phyloP scores from a whole-genome alignment of 2,329 filamentous ascomycete genomes.

The Waltergamsia citrina region DNA sequence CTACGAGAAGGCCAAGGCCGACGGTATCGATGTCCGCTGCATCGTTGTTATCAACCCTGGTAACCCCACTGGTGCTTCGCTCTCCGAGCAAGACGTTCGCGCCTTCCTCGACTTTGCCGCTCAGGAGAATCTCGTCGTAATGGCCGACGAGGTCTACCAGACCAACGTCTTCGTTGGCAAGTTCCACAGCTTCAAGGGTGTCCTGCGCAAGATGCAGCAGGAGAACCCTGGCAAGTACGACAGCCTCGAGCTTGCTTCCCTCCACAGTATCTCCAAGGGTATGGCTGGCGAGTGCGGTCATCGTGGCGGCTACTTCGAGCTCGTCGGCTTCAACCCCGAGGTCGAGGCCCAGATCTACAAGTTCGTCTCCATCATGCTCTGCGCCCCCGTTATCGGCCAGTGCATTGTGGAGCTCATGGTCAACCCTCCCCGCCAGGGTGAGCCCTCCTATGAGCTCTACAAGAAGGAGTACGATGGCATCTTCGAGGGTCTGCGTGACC shows the following conservation, averaged over 20 bases:
- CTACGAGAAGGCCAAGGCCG: conserved; percentile 62
- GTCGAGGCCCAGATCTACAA: conserved; percentile 97
- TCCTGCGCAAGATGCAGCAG: conserved; percentile 72
- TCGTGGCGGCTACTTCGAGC: conserved; percentile 95
- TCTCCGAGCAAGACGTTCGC: conserved; percentile 70
- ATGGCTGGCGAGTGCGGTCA: conserved; percentile 99
- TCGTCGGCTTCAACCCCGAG: conserved; percentile 75
- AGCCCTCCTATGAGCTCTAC: conserved; percentile 79
- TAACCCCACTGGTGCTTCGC: conserved; percentile 88
- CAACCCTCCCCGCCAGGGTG: conserved; percentile 78
- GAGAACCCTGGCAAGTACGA: conserved; percentile 67
- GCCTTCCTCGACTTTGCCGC: conserved; percentile 80
- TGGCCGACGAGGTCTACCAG: conserved; percentile 98
- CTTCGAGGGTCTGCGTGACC: conserved; percentile 65
- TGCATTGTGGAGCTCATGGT: conserved; percentile 97
- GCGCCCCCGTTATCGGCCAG: conserved; percentile 89
- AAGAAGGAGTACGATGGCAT: conserved; percentile 77
- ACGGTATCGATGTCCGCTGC: conserved; percentile 79
- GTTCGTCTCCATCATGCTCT: conserved; percentile 94
- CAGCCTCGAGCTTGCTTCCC: conserved; percentile 75
- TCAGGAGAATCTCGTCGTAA: conserved; percentile 75
- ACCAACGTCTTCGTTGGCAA: conserved; percentile 94
- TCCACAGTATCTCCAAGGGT: conserved; percentile 93
- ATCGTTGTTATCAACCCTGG: conserved; percentile 98
- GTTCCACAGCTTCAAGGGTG: conserved; percentile 93